phyloP scores from a whole-genome alignment of 1,139 yeast genomes.

The Candida dubliniensis region DNA sequence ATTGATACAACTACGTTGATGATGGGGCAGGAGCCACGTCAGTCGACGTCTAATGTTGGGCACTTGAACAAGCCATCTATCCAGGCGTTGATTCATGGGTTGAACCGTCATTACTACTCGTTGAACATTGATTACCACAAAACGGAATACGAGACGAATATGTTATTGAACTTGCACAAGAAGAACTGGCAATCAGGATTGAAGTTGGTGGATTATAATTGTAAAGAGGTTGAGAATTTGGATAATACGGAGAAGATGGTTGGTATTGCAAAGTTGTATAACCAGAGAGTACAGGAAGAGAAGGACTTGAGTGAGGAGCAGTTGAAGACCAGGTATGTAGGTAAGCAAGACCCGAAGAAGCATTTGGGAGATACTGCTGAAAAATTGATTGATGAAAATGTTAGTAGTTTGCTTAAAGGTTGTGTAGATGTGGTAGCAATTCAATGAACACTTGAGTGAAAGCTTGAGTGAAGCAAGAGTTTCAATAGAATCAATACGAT shows the following conservation, averaged over 20 bases:
- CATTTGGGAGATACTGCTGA: conserved; percentile 92
- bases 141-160: conserved; percentile 88
- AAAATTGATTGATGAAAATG: conserved; percentile 81
- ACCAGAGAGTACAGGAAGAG: conserved; percentile 90
- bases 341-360: conserved; percentile 98
- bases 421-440: conserved; percentile 86
- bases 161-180: conserved; percentile 92
- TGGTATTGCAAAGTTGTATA: conserved; percentile 86
- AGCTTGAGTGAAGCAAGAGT: no score
- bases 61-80: conserved; percentile 96
- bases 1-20: conserved; percentile 85
- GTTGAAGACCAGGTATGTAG: conserved; percentile 92
- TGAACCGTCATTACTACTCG: conserved; percentile 95
- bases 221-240: conserved; percentile 73
- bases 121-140: conserved; percentile 92
- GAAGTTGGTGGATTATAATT: conserved; percentile 72
- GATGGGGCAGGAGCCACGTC: conserved; percentile 98
- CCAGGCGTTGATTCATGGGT: conserved; percentile 95
- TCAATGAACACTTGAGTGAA: no score
- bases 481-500: no score
- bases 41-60: conserved; percentile 94
- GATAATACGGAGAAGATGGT: conserved; percentile 80
- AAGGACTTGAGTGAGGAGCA: conserved; percentile 85
- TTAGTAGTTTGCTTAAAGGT: conserved; percentile 82
- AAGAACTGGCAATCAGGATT: conserved; percentile 96